Percentiles rank a stretch among this genome's conserved stretches.
phyloP scores from a whole-genome alignment of 352 stramenopile species.

The Thalassiosira livingstoniorum region DNA sequence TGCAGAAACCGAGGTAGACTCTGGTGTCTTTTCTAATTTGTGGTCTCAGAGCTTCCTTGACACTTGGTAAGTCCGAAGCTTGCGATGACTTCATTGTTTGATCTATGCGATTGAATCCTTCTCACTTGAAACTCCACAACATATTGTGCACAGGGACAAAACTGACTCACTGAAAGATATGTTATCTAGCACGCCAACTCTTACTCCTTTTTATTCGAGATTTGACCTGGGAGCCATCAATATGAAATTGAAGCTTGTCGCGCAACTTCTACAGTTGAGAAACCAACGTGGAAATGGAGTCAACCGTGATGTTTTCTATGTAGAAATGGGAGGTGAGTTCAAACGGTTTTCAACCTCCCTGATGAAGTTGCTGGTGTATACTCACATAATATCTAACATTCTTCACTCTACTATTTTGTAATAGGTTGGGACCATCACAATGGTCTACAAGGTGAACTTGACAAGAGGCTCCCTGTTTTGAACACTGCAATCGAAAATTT shows the following conservation, averaged over 20 bases:
- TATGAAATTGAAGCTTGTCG: conserved; percentile 68
- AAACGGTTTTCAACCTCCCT: too few relatives aligned
- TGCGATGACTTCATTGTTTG: too few relatives aligned
- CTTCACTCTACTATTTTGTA: too few relatives aligned
- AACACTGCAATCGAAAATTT: conserved; percentile 68
- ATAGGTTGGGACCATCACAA: conserved; percentile 84
- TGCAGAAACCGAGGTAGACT: conserved; percentile 51
- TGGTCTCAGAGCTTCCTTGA: conserved; percentile 65
- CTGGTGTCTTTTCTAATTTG: conserved; percentile 60
- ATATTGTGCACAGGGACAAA: too few relatives aligned
- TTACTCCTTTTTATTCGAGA: conserved; percentile 29
- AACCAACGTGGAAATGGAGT: conserved; percentile 65
- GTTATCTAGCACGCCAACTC: conserved; percentile 27
- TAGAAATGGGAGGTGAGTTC: conserved; percentile 65
- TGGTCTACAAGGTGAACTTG: conserved; percentile 51
- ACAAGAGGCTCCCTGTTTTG: conserved; percentile 62
- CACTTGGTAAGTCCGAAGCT: conserved; percentile 48
- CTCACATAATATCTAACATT: too few relatives aligned
- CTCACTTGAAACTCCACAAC: too few relatives aligned
- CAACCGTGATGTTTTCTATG: conserved; percentile 79
- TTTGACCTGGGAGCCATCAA: conserved; percentile 47
- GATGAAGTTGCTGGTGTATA: too few relatives aligned
- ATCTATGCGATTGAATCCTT: too few relatives aligned
- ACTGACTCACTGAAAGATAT: conserved; percentile 44
- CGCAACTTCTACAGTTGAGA: conserved; percentile 70